These are phyloP conservation scores for Thelonectria blattea DNA, from an alignment of 2,329 filamentous ascomycete genomes.

Conservation along the genomic window DNA sequence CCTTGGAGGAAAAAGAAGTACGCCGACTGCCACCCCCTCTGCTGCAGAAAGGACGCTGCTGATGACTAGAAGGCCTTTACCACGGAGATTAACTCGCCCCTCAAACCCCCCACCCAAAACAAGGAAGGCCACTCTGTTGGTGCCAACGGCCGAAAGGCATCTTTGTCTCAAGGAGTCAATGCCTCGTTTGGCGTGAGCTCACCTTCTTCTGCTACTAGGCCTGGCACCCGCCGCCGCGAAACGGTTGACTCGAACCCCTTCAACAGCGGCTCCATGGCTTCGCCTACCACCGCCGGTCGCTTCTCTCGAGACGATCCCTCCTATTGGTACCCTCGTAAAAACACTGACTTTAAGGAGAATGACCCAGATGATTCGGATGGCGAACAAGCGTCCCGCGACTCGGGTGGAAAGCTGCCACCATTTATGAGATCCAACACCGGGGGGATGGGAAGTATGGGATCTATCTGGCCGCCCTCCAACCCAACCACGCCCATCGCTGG, in stretches of 20 bases:
- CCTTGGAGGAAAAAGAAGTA: slow-evolving; percentile 65
- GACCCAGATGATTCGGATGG: slow-evolving; percentile 60
- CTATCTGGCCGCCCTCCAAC: slow-evolving; percentile 54
- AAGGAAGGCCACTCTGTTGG: slow-evolving; percentile 65
- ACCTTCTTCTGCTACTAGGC: slow-evolving; percentile 73
- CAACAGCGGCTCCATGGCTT: slow-evolving; percentile 59
- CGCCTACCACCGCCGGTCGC: slow-evolving; percentile 64
- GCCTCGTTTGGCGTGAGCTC: slow-evolving; percentile 74
- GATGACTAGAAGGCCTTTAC: slow-evolving; percentile 69
- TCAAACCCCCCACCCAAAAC: slow-evolving; percentile 84
- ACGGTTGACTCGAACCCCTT: slow-evolving; percentile 74
- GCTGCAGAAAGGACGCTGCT: slow-evolving; percentile 22
- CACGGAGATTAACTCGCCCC: slow-evolving; percentile 88
- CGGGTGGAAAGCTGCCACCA: slow-evolving; percentile 41
- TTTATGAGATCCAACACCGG: slow-evolving; percentile 63
- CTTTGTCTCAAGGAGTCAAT: slow-evolving; percentile 73
- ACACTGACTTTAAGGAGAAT: slow-evolving; percentile 58
- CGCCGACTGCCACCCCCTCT: slow-evolving; percentile 34
- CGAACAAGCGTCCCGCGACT: slow-evolving; percentile 40
- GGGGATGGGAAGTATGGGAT: slow-evolving; percentile 52
- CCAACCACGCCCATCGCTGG: slow-evolving; percentile 72
- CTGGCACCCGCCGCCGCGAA: slow-evolving; percentile 81
- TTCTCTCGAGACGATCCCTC: slow-evolving; percentile 68
- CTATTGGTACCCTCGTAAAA: slow-evolving; percentile 63
- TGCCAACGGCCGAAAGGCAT: slow-evolving; percentile 78